phyloP scores from a whole-genome alignment of 306 rosid species.

The Trifolium dubium region DNA sequence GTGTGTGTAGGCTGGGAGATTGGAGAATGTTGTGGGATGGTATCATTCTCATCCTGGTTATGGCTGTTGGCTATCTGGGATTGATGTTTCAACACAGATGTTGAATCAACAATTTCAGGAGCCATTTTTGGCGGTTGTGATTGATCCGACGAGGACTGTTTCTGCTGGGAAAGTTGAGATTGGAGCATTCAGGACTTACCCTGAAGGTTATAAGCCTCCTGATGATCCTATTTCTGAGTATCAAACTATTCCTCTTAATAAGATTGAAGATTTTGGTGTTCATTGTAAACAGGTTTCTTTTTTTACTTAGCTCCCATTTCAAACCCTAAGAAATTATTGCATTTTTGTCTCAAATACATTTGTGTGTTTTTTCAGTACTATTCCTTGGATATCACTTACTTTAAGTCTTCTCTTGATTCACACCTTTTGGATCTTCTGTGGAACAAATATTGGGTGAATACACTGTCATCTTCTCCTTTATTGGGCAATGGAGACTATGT shows the following conservation, averaged over 20 bases:
- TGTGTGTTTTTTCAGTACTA: conserved; percentile 72
- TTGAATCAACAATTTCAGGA: conserved; percentile 91
- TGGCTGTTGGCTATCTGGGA: conserved; percentile 99
- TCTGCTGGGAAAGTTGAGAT: conserved; percentile 98
- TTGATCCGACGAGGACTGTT: conserved; percentile 93
- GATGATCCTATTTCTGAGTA: conserved; percentile 96
- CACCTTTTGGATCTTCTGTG: conserved; percentile 94
- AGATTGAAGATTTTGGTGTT: conserved; percentile 99
- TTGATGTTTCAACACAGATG: conserved; percentile 97
- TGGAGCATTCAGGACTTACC: conserved; percentile 98
- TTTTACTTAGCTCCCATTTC: conserved; percentile 1
- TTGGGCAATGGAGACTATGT: conserved; percentile 95
- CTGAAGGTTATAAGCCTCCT: conserved; percentile 90
- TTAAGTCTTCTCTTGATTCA: conserved; percentile 90
- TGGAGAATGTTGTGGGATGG: conserved; percentile 98
- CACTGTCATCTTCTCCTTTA: conserved; percentile 90
- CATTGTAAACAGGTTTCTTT: conserved; percentile 87
- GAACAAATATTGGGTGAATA: conserved; percentile 96
- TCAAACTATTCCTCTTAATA: conserved; percentile 91
- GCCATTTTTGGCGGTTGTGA: conserved; percentile 93
- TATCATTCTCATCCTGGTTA: conserved; percentile 99
- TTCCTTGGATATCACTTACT: conserved; percentile 91
- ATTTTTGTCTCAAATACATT: conserved; percentile 31
- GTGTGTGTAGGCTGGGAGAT: conserved; percentile 70
- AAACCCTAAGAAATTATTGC: background rate